These are phyloP conservation scores for Diaporthe citriasiana DNA, from an alignment of 2,329 filamentous ascomycete species.

Conservation along the genomic window DNA sequence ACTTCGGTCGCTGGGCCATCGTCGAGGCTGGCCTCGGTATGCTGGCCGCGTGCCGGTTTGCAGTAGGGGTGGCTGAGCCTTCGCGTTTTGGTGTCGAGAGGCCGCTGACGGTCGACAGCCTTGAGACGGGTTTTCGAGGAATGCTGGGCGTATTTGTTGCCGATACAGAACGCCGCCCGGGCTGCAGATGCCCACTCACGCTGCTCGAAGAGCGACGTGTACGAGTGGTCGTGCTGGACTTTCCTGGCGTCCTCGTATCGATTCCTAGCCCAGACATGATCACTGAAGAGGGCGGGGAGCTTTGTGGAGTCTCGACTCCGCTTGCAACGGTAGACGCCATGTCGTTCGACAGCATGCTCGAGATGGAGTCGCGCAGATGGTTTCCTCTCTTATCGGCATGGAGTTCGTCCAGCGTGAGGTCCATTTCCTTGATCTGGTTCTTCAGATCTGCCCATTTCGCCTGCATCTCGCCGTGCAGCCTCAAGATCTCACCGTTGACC, in stretches of 20 bases:
- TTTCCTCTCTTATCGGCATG: constrained; percentile 74
- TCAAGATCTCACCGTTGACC: constrained; percentile 94
- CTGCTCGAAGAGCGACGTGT: constrained; percentile 60
- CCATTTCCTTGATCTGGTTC: constrained; percentile 82
- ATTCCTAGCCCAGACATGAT: constrained; percentile 69
- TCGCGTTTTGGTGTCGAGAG: constrained; percentile 54
- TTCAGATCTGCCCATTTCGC: constrained; percentile 85
- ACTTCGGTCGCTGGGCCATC: constrained; percentile 74
- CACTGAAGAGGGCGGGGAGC: constrained; percentile 73
- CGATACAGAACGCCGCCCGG: constrained; percentile 62
- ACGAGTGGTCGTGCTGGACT: constrained; percentile 53
- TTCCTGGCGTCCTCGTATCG: constrained; percentile 46
- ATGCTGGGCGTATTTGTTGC: constrained; percentile 59
- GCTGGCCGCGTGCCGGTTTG: constrained; percentile 51
- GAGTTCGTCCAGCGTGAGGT: constrained; percentile 80
- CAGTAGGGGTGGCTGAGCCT: constrained; percentile 65
- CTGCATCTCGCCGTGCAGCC: constrained; percentile 87
- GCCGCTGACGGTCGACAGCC: constrained; percentile 60
- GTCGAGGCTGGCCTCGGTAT: constrained; percentile 62
- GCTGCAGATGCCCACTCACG: constrained; percentile 60
- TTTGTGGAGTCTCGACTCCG: constrained; percentile 78
- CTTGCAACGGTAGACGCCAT: constrained; percentile 76
- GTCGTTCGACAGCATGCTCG: constrained; percentile 89
- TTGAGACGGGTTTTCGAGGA: constrained; percentile 59
- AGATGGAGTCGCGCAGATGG: constrained; percentile 91